These are phyloP conservation scores for Fusarium sp. DNA, from an alignment of 2,329 filamentous ascomycete genomes.

Conservation along the genomic window DNA sequence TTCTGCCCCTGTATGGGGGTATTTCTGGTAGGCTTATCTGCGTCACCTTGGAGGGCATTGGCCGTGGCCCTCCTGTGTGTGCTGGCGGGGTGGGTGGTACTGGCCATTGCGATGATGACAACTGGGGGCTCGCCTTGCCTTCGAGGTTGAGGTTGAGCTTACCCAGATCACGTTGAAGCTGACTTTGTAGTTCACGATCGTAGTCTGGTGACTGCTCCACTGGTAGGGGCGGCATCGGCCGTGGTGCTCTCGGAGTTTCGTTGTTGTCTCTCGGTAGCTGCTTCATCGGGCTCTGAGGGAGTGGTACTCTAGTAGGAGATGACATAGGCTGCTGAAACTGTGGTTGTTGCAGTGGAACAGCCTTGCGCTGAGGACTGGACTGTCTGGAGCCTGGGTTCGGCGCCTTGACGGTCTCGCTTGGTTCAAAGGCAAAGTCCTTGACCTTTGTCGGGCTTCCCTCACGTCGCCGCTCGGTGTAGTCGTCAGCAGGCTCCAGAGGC, in stretches of 20 bases:
- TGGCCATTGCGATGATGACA: constrained; percentile 27
- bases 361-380: constrained; percentile 70
- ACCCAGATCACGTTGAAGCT: constrained; percentile 73
- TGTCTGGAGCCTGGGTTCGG: constrained; percentile 64
- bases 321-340: constrained; percentile 30
- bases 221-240: constrained; percentile 61
- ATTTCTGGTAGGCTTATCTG: constrained; percentile 65
- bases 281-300: constrained; percentile 61
- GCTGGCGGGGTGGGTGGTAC: constrained; percentile 49
- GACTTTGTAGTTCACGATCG: constrained; percentile 70
- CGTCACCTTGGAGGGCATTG: constrained; percentile 53
- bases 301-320: constrained; percentile 71
- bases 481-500: constrained; percentile 60
- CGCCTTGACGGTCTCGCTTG: constrained; percentile 68
- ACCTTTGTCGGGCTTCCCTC: constrained; percentile 66
- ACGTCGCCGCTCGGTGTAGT: constrained; percentile 65
- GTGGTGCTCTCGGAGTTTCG: constrained; percentile 62
- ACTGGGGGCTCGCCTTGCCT: constrained; percentile 21
- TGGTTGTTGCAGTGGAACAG: constrained; percentile 52
- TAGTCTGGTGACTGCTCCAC: constrained; percentile 68
- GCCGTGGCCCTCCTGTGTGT: constrained; percentile 50
- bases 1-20: constrained; percentile 63
- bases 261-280: constrained; percentile 47
- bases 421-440: constrained; percentile 57
- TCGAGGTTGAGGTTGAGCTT: constrained; percentile 62